Evolutionary conservation across 352 stramenopile species (phyloP).

Genomic region (Aphanomyces euteiches): DNA sequence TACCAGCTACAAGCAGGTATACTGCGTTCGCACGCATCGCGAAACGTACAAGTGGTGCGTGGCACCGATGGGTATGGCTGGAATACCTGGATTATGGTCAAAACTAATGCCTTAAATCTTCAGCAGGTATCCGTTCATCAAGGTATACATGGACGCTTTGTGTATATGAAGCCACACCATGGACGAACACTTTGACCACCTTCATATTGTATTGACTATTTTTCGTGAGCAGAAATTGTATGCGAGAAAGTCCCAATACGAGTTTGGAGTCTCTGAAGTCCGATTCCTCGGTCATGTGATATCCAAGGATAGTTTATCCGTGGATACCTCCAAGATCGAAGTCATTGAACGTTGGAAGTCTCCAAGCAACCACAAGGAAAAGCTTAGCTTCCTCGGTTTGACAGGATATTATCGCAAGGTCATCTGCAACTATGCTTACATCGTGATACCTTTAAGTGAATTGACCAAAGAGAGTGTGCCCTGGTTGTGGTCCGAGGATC

Average conservation of each 20-base stretch:
- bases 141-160: constrained; percentile 27
- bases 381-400: constrained; percentile 33
- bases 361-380: constrained; percentile 27
- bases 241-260: constrained; percentile 8
- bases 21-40: constrained; percentile 23
- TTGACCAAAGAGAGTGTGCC: constrained; percentile 12
- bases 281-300: constrained; percentile 32
- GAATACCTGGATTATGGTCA: constrained; percentile 15
- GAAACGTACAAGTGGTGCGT: constrained; percentile 20
- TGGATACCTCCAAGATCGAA: constrained; percentile 24
- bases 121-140: constrained; percentile 7
- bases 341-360: constrained; percentile 20
- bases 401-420: constrained; percentile 34
- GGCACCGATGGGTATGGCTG: constrained; percentile 28
- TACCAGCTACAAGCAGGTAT: background rate
- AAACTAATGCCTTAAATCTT: constrained; percentile 18
- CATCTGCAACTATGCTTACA: constrained; percentile 28
- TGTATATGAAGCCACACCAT: constrained; percentile 11
- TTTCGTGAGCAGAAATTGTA: constrained; percentile 18
- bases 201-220: background rate
- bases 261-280: constrained; percentile 16
- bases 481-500: constrained; percentile 9
- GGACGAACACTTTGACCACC: constrained; percentile 8
- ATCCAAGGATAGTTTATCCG: background rate
- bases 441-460: constrained; percentile 7